Base-by-base conservation (phyloP, 2,329 filamentous ascomycete genomes). In the Aureobasidium melanogenum region DNA sequence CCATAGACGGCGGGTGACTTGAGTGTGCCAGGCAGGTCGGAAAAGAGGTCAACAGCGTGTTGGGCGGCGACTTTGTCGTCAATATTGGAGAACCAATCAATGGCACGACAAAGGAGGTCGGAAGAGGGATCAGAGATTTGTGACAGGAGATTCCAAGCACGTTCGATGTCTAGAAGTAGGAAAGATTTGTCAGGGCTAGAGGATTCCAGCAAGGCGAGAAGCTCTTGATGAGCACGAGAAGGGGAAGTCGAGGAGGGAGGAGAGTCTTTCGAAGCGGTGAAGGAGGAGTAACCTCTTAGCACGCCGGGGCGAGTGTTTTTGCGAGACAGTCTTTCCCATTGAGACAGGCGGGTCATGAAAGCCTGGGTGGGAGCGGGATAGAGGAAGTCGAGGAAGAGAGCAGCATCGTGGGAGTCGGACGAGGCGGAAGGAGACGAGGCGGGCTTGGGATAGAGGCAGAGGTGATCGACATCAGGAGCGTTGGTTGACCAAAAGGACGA, bases 401-500 rank as follows among this genome's bases (percentile, higher is more conserved):
- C 8, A 32, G 54, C 54, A 48, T 59, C 57, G n/a, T 50, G 26
- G 8, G 30, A 17, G 26, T 47, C 36, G 59, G 41, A 5, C 22
- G 55, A 46, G 47, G 58, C 32, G 22, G 47, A 9, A 7, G 38
- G 26, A 32, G 32, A 12, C 19, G n/a, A 12, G 36, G 32, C 17
- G 26, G 44, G 69, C 73, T 14, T 69, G 64, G 17, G 19, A 17
- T 28, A 72, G 68, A 32, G 54, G 54, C 28, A 46, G 54, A 46
- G 28, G 41, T 77, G 68, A 52, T 73, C 71, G 66, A 79, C 74
- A 67, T 78, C 75, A 73, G 71, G 74, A 64, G 79, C 78, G 65
- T 77, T 78, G 71, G 84, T 80, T 64, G 75, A 77, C 82, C 82
- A 83, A 67, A 84, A 83, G 28, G 75, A 70, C 56, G 79, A 79